Evolutionary conservation across 2,329 filamentous ascomycete genomes (phyloP), one percentile per base, ranked within the genome.

Genomic region (Sporothrix luriei): DNA sequence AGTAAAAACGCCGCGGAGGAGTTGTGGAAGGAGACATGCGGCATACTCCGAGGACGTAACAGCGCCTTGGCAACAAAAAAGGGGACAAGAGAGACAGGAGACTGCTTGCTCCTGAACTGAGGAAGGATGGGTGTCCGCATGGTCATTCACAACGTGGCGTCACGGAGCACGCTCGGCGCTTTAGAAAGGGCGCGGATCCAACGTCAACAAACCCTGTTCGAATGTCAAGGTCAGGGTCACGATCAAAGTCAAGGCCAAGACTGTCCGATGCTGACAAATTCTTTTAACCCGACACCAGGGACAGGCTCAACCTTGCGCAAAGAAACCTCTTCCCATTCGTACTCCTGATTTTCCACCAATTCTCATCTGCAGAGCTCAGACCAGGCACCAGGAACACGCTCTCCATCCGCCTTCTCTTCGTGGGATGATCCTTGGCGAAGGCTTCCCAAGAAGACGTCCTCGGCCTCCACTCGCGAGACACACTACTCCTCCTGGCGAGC

Each of bases 71-170:
- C 33, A 29, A 26, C 13, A 24, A 26, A 3, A 48, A 65, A 51
- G 43, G 33, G 16, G 46, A 49, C 46, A 51, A 65, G 51, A 61
- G n/a, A n/a, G n/a, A n/a, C n/a, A n/a, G 33, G 46, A 65, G 62
- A 24, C 19, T 33, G 16, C 7, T 48, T 33, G 16, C 7, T 48
- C n/a, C 2, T 48, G 38, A 48, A 33, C 4, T 9, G 5, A 33
- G 33, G 33, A 33, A 33, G 4, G 33, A 6, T 33, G 33, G 9
- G 0, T 48, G 21, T 29, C 40, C 6, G 48, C 13, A 48, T 62
- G 59, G 4, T n/a, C 48, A 40, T 29, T 21, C 59, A 62, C 14
- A 29, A 62, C 40, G 33, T 9, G 6, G 7, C 33, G 33, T 33
- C 5, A 4, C 33, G 33, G 33, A 33, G 33, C 33, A 33, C 33